A percentile compares a stretch with the other conserved stretches of the same genome.
These are phyloP conservation scores for Agrocybe praecox DNA, from an alignment of 768 basidiomycete species.

Conservation along the genomic window DNA sequence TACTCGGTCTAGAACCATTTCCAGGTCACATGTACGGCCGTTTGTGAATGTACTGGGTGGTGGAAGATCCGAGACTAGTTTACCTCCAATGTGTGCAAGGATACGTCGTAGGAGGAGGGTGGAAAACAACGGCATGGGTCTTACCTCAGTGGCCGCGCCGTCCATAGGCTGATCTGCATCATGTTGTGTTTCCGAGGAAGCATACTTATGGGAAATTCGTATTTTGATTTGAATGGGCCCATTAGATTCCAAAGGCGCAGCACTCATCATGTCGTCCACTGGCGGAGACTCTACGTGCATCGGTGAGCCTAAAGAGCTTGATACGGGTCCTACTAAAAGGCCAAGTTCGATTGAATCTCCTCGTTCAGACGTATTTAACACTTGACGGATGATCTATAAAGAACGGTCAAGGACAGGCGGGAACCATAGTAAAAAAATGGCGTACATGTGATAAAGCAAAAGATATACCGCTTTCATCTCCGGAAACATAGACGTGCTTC, in stretches of 20 bases:
- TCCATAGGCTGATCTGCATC: conserved; percentile 16
- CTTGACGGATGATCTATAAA: conserved; percentile 78
- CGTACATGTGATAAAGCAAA: conserved; percentile 87
- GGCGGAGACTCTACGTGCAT: conserved; percentile 9
- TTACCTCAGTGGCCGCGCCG: conserved; percentile 32
- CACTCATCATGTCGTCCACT: conserved; percentile 21
- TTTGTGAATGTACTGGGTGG: conserved; percentile 39
- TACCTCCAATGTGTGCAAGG: conserved; percentile 60
- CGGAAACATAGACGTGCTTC: conserved; percentile 83
- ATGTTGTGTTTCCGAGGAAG: conserved; percentile 23
- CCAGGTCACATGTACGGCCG: conserved; percentile 68
- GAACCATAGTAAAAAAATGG: conserved; percentile 12
- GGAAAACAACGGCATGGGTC: conserved; percentile 43
- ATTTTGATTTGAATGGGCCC: conserved; percentile 44
- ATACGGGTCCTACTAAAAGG: conserved; percentile 49
- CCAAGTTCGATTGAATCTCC: conserved; percentile 91
- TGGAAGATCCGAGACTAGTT: conserved; percentile 44
- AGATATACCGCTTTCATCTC: conserved; percentile 82
- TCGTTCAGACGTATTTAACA: conserved; percentile 63
- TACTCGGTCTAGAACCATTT: conserved; percentile 65
- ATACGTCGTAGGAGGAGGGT: conserved; percentile 63
- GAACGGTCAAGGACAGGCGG: not conserved
- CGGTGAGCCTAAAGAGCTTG: conserved; percentile 7
- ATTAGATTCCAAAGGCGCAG: conserved; percentile 28
- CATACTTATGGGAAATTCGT: conserved; percentile 52